A percentile compares a stretch with the other conserved stretches of the same genome.
Evolutionary conservation across 2,329 filamentous ascomycete genomes (phyloP).

Genomic region (Catunica adiposa): DNA sequence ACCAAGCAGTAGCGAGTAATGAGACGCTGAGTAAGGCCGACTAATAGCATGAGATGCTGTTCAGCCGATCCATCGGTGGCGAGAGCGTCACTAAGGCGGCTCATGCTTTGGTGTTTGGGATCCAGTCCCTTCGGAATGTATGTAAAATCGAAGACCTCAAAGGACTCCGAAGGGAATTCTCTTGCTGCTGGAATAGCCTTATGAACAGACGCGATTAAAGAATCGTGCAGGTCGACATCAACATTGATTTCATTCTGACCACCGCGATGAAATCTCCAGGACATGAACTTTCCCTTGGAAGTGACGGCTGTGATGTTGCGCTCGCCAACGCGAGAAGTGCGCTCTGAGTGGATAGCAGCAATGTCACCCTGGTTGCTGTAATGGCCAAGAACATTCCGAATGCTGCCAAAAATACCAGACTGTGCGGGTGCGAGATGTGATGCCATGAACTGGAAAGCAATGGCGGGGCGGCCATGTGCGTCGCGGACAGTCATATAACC

Average conservation of each 20-base stretch:
- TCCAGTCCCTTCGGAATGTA: constrained; percentile 42
- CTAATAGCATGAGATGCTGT: constrained; percentile 45
- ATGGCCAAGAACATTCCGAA: constrained; percentile 59
- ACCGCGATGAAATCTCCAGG: constrained; percentile 79
- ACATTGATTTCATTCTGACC: constrained; percentile 62
- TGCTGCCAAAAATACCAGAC: constrained; percentile 61
- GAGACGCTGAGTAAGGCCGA: constrained; percentile 36
- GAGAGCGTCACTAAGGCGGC: constrained; percentile 33
- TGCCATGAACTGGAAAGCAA: constrained; percentile 62
- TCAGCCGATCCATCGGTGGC: constrained; percentile 33
- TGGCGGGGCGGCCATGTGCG: constrained; percentile 65
- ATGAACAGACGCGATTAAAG: constrained; percentile 46
- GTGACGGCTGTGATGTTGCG: constrained; percentile 70
- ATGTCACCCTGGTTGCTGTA: constrained; percentile 59
- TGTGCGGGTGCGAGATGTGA: constrained; percentile 38
- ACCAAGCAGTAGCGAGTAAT: constrained; percentile 54
- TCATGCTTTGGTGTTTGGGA: constrained; percentile 32
- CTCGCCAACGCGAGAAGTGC: constrained; percentile 58
- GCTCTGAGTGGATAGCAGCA: constrained; percentile 60
- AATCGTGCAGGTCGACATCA: constrained; percentile 53
- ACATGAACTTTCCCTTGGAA: constrained; percentile 58
- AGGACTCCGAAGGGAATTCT: constrained; percentile 37
- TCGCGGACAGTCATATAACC: constrained; percentile 79
- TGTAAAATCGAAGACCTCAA: constrained; percentile 67
- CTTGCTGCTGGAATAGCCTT: constrained; percentile 33